Evolutionary conservation across 768 basidiomycete species (phyloP), one percentile per base, ranked within the genome.

Genomic region (Tulasnella sp.): DNA sequence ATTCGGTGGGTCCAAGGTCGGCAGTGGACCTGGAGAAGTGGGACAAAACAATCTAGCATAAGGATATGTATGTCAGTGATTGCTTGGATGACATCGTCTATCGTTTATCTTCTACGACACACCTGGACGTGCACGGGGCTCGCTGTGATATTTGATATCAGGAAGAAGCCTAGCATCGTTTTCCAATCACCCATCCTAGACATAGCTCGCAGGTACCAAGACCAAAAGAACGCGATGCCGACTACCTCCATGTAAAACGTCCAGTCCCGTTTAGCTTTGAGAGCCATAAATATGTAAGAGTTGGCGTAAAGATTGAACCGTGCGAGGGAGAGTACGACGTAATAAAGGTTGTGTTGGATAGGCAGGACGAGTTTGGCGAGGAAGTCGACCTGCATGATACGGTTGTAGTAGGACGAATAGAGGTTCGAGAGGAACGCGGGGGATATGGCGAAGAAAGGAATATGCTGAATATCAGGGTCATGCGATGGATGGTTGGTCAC

Each of bases 401-500:
- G 84, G 66, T 89, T 86, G 78, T 98, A 94, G 71, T 96, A 99
- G 0, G 94, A 90, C 2, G 92, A 95, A 80, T 87, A 96, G 2
- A 97, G 71, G 15, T 83, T 85, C 43, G 79, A 76, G 71, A 96
- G 83, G 74, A 97, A 99, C 15, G 77, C 78, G 9, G 90, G 84
- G 2, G 91, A 85, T 67, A 95, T 89, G 58, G 94, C 95, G 66
- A 99, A 83, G 77, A 99, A 96, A 13, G 96, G 96, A 17, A 98
- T 74, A 64, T 78, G 76, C 56, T 76, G 74, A 58, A 77, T 77
- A 61, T 78, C 76, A 11, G 76, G 76, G 63, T 77, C 93, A 84
- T 99, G 96, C 48, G 93, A 85, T 4, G 92, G 93, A 64, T 97
- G 91, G 68, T 98, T 97, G n/a, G 95, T 87, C 54, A 97, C 90